Conservation (phyloP, 768 basidiomycete species). For the Suillus discolor region DNA sequence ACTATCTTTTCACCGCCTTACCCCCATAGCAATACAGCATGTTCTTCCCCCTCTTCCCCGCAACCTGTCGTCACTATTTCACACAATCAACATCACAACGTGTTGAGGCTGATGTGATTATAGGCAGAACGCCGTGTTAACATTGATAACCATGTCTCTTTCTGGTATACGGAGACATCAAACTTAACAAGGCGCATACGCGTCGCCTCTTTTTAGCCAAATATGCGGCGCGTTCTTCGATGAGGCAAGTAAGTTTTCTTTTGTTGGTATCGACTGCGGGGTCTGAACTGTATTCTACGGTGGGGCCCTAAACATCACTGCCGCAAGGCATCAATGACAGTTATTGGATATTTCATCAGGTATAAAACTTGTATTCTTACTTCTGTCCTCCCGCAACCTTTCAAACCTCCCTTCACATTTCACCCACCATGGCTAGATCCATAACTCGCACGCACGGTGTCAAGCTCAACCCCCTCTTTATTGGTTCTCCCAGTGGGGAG, state of each 20-base stretch:
- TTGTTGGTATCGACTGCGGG: slow-evolving; percentile 12
- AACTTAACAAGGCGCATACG: not conserved
- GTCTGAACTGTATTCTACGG: not conserved
- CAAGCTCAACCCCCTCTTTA: slow-evolving; percentile 22
- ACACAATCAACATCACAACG: slow-evolving; percentile 6
- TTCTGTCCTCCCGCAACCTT: not conserved
- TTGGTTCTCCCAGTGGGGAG: slow-evolving; percentile 15
- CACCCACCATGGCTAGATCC: slow-evolving; percentile 12
- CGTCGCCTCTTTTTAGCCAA: slow-evolving; percentile 1
- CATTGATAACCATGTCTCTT: slow-evolving; percentile 8
- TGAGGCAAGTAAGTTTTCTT: slow-evolving; percentile 20
- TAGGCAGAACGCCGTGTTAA: slow-evolving; percentile 6
- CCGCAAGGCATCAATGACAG: slow-evolving; percentile 2
- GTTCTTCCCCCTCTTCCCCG: not conserved
- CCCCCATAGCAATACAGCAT: slow-evolving; percentile 24
- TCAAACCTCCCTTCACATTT: slow-evolving; percentile 7
- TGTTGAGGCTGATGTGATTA: slow-evolving; percentile 14
- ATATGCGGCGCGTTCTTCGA: slow-evolving; percentile 6
- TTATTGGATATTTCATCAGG: not conserved
- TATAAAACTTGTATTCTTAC: slow-evolving; percentile 19
- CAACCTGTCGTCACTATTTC: slow-evolving; percentile 9
- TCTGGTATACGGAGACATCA: not conserved
- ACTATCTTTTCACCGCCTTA: not conserved
- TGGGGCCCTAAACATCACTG: not conserved
- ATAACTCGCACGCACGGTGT: slow-evolving; percentile 13